Percentiles rank a stretch among this genome's conserved stretches.
These are phyloP conservation scores for Pichia californica DNA, from an alignment of 805 yeast species.

Conservation along the genomic window DNA sequence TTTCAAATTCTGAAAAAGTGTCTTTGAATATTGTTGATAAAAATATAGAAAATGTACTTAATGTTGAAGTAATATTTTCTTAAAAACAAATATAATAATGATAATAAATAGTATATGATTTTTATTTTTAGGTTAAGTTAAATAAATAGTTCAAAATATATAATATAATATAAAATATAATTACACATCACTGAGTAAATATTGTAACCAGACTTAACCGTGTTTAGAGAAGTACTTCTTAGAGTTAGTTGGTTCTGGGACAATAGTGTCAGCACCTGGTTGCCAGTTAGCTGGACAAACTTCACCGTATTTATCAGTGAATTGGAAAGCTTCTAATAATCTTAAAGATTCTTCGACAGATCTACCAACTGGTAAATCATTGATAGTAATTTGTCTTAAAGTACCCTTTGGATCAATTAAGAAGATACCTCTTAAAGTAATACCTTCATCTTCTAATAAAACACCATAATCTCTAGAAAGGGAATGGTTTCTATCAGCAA, in stretches of 20 bases:
- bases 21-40: no score
- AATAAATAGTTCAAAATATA: no score
- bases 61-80: no score
- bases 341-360: constrained; percentile 96
- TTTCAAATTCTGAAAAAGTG: no score
- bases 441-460: constrained; percentile 90
- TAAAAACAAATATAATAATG: no score
- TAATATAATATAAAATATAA: neutral
- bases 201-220: constrained; percentile 18
- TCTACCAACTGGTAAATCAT: constrained; percentile 99
- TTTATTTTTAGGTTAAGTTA: no score
- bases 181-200: neutral
- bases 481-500: constrained; percentile 96
- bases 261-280: constrained; percentile 89
- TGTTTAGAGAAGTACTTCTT: constrained; percentile 68
- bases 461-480: constrained; percentile 97
- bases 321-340: constrained; percentile 98
- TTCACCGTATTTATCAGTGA: constrained; percentile 98
- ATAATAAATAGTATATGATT: no score
- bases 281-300: constrained; percentile 99
- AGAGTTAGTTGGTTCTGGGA: constrained; percentile 71
- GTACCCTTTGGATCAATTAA: constrained; percentile 93
- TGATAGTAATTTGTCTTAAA: constrained; percentile 95
- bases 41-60: no score
- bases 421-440: constrained; percentile 97